Evolutionary conservation across 345 rosid species (phyloP), one percentile per base, ranked within the genome.

Genomic region (Rubroshorea leprosula): DNA sequence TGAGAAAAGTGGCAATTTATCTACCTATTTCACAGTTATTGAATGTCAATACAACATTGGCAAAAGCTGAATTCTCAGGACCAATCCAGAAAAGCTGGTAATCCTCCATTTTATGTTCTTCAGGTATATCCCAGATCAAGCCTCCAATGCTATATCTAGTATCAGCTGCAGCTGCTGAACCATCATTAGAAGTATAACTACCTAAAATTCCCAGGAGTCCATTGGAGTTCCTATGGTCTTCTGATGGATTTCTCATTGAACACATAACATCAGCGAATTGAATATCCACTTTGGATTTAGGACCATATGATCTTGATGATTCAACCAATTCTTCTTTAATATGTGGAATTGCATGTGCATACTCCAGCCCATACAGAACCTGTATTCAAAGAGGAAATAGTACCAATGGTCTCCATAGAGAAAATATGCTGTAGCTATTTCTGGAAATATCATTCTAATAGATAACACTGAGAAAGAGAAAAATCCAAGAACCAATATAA

Each of bases 361-460:
- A 89, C 55, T 89, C 98, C 74, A 92, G 78, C 56, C 98, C 97
- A 72, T 76, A 92, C 22, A 92, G 95, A 22, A 79, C 83, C 99
- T 93, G 77, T 56, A 79, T 2, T 39, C 49, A 39, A 19, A 55
- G n/a, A 51, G 51, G 54, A 50, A 57, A 25, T 38, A 55, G 24
- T 23, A 16, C 10, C 23, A 24, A 43, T 57, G 10, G 35, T 45
- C 21, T 16, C 23, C 49, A 17, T n/a, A 20, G 26, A 55, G 17
- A n/a, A 44, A 44, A 44, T 35, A 9, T 18, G 18, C 8, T 11
- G 17, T 3, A 55, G 24, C 43, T 21, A 21, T 19, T 51, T 49
- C 20, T 11, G 44, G 54, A 25, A 63, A 56, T 8, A 66, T 31
- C 19, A 51, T 47, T 39, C 18, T 35, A n/a, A 9, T 17, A 49